Percentiles rank a stretch among this genome's conserved stretches.
phyloP scores from a whole-genome alignment of 352 stramenopile genomes.

The Aphanomyces cochlioides region DNA sequence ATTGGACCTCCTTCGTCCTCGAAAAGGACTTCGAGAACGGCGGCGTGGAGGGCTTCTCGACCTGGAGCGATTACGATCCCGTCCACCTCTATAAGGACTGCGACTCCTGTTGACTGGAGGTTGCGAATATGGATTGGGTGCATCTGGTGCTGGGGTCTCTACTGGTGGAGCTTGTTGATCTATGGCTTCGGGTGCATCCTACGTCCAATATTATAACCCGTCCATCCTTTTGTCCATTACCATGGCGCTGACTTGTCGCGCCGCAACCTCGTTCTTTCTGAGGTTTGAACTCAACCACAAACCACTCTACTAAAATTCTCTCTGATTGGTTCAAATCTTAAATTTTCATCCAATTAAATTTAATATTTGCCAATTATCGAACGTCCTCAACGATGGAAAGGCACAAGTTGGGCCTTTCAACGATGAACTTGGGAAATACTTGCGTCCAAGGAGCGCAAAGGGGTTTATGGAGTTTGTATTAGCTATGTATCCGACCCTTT shows the following conservation, averaged over 20 bases:
- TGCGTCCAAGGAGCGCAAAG: too few relatives aligned
- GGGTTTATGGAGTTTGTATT: too few relatives aligned
- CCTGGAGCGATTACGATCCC: slow-evolving; percentile 23
- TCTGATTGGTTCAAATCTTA: slow-evolving; percentile 9
- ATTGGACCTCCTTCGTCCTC: slow-evolving; percentile 22
- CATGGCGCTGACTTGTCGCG: neutral
- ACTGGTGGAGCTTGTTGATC: neutral
- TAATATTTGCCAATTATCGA: neutral
- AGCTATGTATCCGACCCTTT: too few relatives aligned
- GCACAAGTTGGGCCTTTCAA: neutral
- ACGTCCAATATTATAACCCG: neutral
- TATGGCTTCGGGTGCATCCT: neutral
- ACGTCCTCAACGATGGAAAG: neutral
- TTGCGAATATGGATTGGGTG: neutral
- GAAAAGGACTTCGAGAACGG: slow-evolving; percentile 23
- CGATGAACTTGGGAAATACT: too few relatives aligned
- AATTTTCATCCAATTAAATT: neutral
- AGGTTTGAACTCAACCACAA: slow-evolving; percentile 23
- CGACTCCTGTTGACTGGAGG: slow-evolving; percentile 21
- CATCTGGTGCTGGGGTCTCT: neutral
- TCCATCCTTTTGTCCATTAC: neutral
- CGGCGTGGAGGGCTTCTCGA: slow-evolving; percentile 25
- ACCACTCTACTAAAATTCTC: neutral
- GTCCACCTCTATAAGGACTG: slow-evolving; percentile 12
- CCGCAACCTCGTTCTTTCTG: slow-evolving; percentile 8